A percentile compares a stretch with the other conserved stretches of the same genome.
These are phyloP conservation scores for Chaetomiaceae sp. DNA, from an alignment of 2,329 filamentous ascomycete species.

Conservation along the genomic window DNA sequence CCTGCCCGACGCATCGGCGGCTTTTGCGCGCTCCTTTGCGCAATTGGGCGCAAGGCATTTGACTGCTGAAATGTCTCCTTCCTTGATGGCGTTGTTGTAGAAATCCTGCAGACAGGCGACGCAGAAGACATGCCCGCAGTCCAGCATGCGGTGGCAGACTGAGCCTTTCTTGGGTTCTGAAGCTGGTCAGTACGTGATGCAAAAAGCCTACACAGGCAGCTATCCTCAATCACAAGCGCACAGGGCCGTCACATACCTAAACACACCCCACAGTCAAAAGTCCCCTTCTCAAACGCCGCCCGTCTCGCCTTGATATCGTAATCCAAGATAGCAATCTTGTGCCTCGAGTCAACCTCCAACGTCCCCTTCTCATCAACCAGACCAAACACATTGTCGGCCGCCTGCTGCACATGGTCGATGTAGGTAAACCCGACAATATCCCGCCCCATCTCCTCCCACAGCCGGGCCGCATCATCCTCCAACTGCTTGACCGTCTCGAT, in stretches of 20 bases:
- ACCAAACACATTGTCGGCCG: slow-evolving; percentile 57
- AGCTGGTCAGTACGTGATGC: slow-evolving; percentile 19
- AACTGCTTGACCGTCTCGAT: slow-evolving; percentile 44
- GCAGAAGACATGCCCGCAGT: slow-evolving; percentile 91
- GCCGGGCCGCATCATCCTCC: slow-evolving; percentile 43
- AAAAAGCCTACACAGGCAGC: not conserved
- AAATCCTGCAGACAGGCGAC: slow-evolving; percentile 81
- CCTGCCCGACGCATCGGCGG: slow-evolving; percentile 32
- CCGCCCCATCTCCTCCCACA: slow-evolving; percentile 61
- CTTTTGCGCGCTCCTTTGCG: slow-evolving; percentile 53
- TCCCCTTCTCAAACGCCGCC: slow-evolving; percentile 73
- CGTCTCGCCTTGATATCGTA: slow-evolving; percentile 72
- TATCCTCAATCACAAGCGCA: too few species aligned
- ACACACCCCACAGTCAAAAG: slow-evolving; percentile 84
- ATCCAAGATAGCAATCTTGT: slow-evolving; percentile 69
- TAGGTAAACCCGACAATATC: slow-evolving; percentile 58
- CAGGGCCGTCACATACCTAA: slow-evolving; percentile 53
- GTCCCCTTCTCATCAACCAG: slow-evolving; percentile 45
- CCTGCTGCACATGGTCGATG: slow-evolving; percentile 59
- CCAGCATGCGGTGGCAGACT: slow-evolving; percentile 73
- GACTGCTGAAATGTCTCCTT: slow-evolving; percentile 75
- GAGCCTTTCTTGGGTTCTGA: slow-evolving; percentile 83
- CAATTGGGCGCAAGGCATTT: slow-evolving; percentile 78
- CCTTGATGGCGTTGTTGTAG: slow-evolving; percentile 80
- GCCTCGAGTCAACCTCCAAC: slow-evolving; percentile 49